Conservation (phyloP, 768 basidiomycete species). For the Lactarius quietus region DNA sequence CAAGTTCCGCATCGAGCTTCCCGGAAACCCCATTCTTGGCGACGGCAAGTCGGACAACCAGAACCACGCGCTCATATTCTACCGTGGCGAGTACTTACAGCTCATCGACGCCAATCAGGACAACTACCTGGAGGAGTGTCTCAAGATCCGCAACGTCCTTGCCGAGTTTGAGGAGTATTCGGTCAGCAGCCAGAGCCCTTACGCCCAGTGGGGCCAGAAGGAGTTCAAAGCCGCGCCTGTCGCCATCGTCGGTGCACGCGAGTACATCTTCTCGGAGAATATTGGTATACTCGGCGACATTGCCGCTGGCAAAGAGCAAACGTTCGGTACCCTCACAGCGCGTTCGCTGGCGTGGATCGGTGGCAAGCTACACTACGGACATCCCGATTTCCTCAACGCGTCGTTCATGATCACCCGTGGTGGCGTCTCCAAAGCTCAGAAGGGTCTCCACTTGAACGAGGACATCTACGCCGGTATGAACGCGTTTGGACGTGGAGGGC, state of each 20-base stretch:
- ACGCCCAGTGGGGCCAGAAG: constrained; percentile 83
- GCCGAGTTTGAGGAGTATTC: constrained; percentile 95
- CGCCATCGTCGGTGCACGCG: constrained; percentile 96
- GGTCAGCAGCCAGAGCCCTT: constrained; percentile 84
- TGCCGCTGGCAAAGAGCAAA: constrained; percentile 99
- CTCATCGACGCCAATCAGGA: constrained; percentile 99
- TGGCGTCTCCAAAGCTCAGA: constrained; percentile 98
- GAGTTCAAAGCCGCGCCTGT: constrained; percentile 88
- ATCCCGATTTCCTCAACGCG: constrained; percentile 98
- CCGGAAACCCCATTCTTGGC: constrained; percentile 97
- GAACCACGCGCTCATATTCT: constrained; percentile 99
- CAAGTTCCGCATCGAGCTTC: constrained; percentile 98
- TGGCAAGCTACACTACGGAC: constrained; percentile 97
- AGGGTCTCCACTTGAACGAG: constrained; percentile 98
- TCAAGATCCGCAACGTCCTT: constrained; percentile 98
- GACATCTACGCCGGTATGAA: constrained; percentile 99
- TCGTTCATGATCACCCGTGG: constrained; percentile 98
- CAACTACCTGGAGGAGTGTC: constrained; percentile 98
- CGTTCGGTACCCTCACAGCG: constrained; percentile 97
- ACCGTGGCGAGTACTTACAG: constrained; percentile 98
- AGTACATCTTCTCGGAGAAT: constrained; percentile 99
- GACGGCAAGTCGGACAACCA: constrained; percentile 99
- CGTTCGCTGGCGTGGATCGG: constrained; percentile 96
- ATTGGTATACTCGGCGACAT: constrained; percentile 98
- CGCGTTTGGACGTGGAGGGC: constrained; percentile 92